These are phyloP conservation scores for Phytopythium ostracodes DNA, from an alignment of 352 stramenopile genomes.

Conservation along the genomic window DNA sequence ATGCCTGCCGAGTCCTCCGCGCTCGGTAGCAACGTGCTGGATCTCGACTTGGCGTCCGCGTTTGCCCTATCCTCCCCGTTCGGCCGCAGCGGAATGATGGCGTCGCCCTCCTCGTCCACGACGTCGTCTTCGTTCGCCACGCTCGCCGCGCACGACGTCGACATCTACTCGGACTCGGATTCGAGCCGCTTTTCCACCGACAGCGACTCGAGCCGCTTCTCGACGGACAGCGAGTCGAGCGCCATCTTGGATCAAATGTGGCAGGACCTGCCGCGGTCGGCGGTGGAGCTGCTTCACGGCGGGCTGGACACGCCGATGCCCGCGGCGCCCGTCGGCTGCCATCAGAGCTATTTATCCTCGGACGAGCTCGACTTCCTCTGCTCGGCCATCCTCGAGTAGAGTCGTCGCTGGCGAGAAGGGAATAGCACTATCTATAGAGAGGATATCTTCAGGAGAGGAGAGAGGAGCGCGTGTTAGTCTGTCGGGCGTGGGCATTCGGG, in stretches of 20 bases:
- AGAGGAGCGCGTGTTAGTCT: background rate
- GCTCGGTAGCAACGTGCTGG: background rate
- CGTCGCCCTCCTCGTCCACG: conserved; percentile 21
- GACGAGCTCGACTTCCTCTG: conserved; percentile 87
- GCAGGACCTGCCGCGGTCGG: conserved; percentile 37
- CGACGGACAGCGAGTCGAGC: conserved; percentile 49
- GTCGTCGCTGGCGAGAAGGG: background rate
- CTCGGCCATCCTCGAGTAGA: conserved; percentile 77
- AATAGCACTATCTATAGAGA: conserved; percentile 7
- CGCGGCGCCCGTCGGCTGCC: conserved; percentile 12
- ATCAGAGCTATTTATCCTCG: conserved; percentile 57
- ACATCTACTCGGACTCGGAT: conserved; percentile 72
- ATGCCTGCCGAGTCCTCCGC: background rate
- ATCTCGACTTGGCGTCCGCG: conserved; percentile 17
- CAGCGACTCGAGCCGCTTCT: conserved; percentile 42
- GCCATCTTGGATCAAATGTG: conserved; percentile 53
- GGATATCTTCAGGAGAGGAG: background rate
- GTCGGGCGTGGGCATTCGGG: background rate
- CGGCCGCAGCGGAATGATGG: conserved; percentile 3
- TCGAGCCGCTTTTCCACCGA: conserved; percentile 53
- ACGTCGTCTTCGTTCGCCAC: conserved; percentile 24
- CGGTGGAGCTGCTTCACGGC: conserved; percentile 18
- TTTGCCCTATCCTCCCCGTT: conserved; percentile 15
- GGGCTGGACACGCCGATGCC: conserved; percentile 15
- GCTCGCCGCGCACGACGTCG: conserved; percentile 32